Evolutionary conservation across 2,329 filamentous ascomycete species (phyloP).

Genomic region (Cladosporium oxysporum): DNA sequence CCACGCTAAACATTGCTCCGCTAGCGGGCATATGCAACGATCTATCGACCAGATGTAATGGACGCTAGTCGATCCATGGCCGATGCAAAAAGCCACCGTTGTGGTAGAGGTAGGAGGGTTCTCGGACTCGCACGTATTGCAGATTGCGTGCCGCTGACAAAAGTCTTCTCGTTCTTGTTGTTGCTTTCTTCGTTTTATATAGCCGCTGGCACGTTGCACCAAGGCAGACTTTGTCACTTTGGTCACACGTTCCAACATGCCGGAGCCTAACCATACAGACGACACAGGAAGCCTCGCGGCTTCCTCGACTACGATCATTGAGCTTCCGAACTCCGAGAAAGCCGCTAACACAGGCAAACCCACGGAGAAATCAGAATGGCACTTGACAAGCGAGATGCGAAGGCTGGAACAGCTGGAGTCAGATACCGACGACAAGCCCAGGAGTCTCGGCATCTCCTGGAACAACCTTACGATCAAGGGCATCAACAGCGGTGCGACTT

Average conservation of each 20-base stretch:
- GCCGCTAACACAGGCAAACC: background rate
- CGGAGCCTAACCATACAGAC: background rate
- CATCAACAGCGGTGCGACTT: conserved; percentile 60
- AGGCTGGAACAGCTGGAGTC: conserved; percentile 6
- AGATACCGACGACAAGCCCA: background rate
- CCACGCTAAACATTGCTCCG: background rate
- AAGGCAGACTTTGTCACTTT: background rate
- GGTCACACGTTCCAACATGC: background rate
- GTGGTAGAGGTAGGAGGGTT: conserved; percentile 2
- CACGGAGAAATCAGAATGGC: conserved; percentile 3
- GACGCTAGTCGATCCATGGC: background rate
- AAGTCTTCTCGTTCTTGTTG: background rate
- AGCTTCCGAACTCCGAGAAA: background rate
- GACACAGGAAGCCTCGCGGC: background rate
- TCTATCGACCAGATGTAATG: background rate
- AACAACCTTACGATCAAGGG: conserved; percentile 50
- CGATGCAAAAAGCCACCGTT: background rate
- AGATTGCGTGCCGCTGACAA: conserved; percentile 7
- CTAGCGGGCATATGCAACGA: background rate
- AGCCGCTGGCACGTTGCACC: background rate
- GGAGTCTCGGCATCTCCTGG: conserved; percentile 17
- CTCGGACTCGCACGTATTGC: conserved; percentile 5
- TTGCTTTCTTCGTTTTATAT: background rate
- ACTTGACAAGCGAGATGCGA: background rate
- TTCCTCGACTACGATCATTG: background rate